Percentiles rank a stretch among this genome's conserved stretches.
Conservation (phyloP, 352 stramenopile genomes). For the Pythium vanterpoolii region DNA sequence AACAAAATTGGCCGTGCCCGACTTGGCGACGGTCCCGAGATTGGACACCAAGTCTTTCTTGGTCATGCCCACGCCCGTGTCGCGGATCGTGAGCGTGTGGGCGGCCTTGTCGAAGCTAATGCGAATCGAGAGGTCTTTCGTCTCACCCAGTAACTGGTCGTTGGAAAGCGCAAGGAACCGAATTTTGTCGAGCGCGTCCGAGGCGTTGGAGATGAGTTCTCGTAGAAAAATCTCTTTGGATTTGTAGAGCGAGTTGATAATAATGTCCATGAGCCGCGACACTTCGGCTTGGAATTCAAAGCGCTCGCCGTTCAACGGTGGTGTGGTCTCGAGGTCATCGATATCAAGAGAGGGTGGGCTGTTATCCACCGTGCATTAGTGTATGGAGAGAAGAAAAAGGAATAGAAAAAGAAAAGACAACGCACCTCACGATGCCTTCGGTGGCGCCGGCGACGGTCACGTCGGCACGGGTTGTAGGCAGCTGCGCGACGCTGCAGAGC, state of each 20-base stretch:
- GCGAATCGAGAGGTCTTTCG: constrained; percentile 93
- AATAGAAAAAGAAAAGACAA: background rate
- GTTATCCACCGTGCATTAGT: too few species aligned
- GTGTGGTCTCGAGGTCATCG: constrained; percentile 46
- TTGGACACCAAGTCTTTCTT: constrained; percentile 96
- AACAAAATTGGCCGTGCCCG: constrained; percentile 98
- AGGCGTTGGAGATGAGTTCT: constrained; percentile 99
- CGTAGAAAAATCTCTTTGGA: constrained; percentile 99
- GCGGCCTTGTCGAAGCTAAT: constrained; percentile 96
- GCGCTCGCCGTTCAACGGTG: constrained; percentile 55
- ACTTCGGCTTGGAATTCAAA: constrained; percentile 97
- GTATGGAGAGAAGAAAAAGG: constrained; percentile 1
- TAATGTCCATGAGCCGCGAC: constrained; percentile 99
- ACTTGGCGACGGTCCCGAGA: constrained; percentile 98
- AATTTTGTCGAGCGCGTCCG: constrained; percentile 99
- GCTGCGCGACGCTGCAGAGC: constrained; percentile 23
- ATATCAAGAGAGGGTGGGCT: constrained; percentile 31
- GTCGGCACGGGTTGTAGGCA: constrained; percentile 12
- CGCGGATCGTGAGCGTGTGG: constrained; percentile 97
- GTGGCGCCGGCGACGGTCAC: constrained; percentile 13
- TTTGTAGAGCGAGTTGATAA: constrained; percentile 98
- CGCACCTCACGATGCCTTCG: constrained; percentile 15
- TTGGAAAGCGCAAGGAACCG: constrained; percentile 96
- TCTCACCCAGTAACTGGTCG: constrained; percentile 56
- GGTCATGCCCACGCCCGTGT: constrained; percentile 99